Conservation (phyloP, 805 yeast species). For the Pichia cabralensis region DNA sequence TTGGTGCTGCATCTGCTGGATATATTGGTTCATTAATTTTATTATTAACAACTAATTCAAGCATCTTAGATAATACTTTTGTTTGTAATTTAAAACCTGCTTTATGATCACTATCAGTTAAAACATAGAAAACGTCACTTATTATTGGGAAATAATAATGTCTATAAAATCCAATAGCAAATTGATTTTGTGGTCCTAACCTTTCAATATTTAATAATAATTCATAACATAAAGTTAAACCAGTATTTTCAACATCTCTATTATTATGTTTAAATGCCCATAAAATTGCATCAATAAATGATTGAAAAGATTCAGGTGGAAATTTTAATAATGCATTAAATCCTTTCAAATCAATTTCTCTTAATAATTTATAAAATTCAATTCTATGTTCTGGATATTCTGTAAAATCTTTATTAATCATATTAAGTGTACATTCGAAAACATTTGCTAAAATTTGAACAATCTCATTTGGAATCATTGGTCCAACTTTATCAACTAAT, state of each 20-base stretch:
- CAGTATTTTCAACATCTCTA: constrained; percentile 91
- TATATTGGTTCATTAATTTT: constrained; percentile 73
- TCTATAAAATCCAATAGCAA: constrained; percentile 79
- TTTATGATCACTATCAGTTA: constrained; percentile 96
- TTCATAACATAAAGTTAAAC: constrained; percentile 75
- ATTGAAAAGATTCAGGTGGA: constrained; percentile 86
- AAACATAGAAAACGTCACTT: constrained; percentile 84
- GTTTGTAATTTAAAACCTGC: constrained; percentile 90
- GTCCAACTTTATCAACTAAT: constrained; percentile 79
- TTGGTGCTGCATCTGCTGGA: constrained; percentile 69
- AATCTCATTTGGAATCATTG: constrained; percentile 80
- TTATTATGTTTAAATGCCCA: constrained; percentile 99
- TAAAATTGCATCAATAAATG: constrained; percentile 84
- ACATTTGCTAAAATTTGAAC: constrained; percentile 81
- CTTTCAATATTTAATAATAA: constrained; percentile 76
- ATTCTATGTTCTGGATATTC: constrained; percentile 98
- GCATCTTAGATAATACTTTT: constrained; percentile 70
- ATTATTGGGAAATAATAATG: constrained; percentile 83
- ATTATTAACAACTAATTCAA: constrained; percentile 71
- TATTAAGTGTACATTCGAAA: constrained; percentile 86
- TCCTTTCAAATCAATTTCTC: constrained; percentile 76
- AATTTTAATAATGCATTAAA: constrained; percentile 80
- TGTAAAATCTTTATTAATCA: constrained; percentile 92
- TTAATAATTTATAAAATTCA: constrained; percentile 83
- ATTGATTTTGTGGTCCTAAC: constrained; percentile 50